A percentile compares a stretch with the other conserved stretches of the same genome.
Evolutionary conservation across 306 rosid species (phyloP).

Genomic region (Castanopsis chinensis): DNA sequence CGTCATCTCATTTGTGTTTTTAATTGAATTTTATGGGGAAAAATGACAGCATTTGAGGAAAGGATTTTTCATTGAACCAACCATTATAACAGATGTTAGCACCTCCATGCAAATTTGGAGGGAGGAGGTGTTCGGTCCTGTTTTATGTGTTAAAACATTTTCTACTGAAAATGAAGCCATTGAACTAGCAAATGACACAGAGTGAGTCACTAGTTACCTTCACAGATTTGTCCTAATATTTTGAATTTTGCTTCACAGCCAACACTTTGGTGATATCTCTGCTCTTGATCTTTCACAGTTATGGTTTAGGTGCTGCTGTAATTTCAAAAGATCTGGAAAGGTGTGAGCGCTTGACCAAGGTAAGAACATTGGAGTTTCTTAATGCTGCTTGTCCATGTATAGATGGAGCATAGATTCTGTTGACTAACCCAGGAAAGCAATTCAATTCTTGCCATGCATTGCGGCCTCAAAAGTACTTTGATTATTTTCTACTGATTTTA

Average conservation of each 20-base stretch:
- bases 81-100: conserved; percentile 72
- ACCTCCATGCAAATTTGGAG: conserved; percentile 96
- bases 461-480: too few relatives aligned
- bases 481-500: too few relatives aligned
- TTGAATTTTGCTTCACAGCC: too few relatives aligned
- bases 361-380: background rate
- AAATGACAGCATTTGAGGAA: conserved; percentile 78
- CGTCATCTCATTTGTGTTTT: conserved; percentile 9
- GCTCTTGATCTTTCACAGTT: conserved; percentile 47
- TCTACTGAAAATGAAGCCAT: conserved; percentile 88
- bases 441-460: too few relatives aligned
- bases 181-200: conserved; percentile 78
- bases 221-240: conserved; percentile 29
- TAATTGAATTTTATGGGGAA: background rate
- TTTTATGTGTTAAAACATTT: conserved; percentile 86
- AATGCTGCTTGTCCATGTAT: too few relatives aligned
- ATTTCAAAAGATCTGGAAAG: conserved; percentile 88
- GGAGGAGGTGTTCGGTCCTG: conserved; percentile 97
- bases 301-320: conserved; percentile 87
- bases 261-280: too few relatives aligned
- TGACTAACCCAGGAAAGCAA: too few relatives aligned
- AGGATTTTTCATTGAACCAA: conserved; percentile 82
- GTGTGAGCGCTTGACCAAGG: conserved; percentile 88
- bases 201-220: conserved; percentile 47
- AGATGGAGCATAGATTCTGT: too few relatives aligned